phyloP scores from a whole-genome alignment of 129 eudicot species.

The Pulicaria dysenterica region DNA sequence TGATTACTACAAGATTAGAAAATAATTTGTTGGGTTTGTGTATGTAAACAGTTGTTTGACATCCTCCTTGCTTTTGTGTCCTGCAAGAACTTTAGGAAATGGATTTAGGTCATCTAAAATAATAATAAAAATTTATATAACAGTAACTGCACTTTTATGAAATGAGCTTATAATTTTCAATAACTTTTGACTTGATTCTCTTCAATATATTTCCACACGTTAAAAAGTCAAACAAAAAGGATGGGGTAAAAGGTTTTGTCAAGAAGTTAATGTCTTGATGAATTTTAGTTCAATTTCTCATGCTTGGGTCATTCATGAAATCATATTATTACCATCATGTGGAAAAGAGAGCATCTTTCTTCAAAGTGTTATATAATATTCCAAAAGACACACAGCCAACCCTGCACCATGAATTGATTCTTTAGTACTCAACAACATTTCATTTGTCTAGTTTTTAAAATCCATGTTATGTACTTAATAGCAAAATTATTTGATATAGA shows the following conservation, averaged over 20 bases:
- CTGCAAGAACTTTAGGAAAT: no score
- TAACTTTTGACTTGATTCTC: no score
- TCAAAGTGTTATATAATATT: background rate
- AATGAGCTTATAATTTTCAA: no score
- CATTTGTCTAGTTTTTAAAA: background rate
- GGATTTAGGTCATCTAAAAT: no score
- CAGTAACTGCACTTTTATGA: no score
- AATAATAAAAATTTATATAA: no score
- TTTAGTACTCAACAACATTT: background rate
- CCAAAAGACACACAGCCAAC: slow-evolving; percentile 9
- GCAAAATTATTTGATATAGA: background rate
- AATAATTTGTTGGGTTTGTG: no score
- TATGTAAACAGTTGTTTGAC: no score
- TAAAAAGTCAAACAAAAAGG: background rate
- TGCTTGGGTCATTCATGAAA: background rate
- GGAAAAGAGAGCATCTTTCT: background rate
- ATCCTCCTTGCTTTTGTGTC: no score
- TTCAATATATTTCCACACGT: no score
- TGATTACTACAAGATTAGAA: no score
- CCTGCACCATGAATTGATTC: slow-evolving; percentile 7
- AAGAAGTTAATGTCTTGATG: slow-evolving; percentile 1
- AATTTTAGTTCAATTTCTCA: slow-evolving; percentile 4
- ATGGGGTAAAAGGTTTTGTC: background rate
- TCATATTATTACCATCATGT: background rate
- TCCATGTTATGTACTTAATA: background rate